Evolutionary conservation across 2,329 filamentous ascomycete species (phyloP).

Genomic region (Colletotrichum cordylinicola): DNA sequence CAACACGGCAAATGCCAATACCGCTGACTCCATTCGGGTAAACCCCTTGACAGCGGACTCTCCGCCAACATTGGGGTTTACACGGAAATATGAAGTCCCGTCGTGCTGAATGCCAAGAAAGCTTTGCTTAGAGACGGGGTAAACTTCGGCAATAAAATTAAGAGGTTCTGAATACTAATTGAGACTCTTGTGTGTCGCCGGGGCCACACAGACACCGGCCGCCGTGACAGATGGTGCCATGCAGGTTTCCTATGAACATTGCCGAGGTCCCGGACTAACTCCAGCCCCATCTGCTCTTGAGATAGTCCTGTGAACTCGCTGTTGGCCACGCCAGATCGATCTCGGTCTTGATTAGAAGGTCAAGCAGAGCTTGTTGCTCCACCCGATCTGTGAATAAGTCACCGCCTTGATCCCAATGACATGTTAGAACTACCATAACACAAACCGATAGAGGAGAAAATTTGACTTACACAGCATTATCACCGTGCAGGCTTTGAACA

Average conservation of each 20-base stretch:
- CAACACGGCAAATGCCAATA: constrained; percentile 3
- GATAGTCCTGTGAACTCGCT: background rate
- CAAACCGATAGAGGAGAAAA: too few species aligned
- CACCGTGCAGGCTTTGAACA: too few species aligned
- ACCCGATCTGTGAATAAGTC: too few species aligned
- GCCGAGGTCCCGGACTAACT: background rate
- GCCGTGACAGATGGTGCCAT: background rate
- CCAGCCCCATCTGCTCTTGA: background rate
- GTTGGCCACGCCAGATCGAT: background rate
- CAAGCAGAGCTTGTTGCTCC: too few species aligned
- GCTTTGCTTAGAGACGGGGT: background rate
- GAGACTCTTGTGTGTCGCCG: background rate
- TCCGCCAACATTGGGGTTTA: background rate
- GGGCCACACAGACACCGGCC: background rate
- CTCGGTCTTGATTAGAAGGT: background rate
- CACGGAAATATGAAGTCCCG: background rate
- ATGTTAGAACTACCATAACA: too few species aligned
- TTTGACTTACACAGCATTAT: too few species aligned
- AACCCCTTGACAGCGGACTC: background rate
- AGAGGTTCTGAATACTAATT: background rate
- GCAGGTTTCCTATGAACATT: background rate
- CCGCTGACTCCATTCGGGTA: background rate
- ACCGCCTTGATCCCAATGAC: too few species aligned
- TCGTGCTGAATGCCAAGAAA: background rate
- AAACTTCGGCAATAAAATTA: background rate